phyloP scores from a whole-genome alignment of 2,329 filamentous ascomycete species.

The Aspergillus fructus region DNA sequence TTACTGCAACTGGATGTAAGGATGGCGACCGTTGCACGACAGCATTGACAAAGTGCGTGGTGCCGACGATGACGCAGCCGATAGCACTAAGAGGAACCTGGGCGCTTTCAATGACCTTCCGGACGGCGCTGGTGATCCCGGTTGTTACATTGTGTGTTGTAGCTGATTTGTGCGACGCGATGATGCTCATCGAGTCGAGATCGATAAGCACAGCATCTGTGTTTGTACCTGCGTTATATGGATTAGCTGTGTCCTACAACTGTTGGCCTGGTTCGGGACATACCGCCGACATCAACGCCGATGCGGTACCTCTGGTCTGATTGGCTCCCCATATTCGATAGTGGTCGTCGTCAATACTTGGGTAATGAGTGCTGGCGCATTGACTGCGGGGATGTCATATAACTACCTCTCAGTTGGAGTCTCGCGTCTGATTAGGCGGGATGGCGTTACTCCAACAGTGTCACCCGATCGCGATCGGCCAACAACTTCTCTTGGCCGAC shows the following conservation, averaged over 20 bases:
- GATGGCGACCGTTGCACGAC: slow-evolving; percentile 33
- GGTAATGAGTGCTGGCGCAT: too few species aligned
- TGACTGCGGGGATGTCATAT: not conserved
- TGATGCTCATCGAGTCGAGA: slow-evolving; percentile 25
- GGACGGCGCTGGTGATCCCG: slow-evolving; percentile 42
- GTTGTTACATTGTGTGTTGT: slow-evolving; percentile 43
- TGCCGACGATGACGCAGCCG: slow-evolving; percentile 51
- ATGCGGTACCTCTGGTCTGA: slow-evolving; percentile 13
- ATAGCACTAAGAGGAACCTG: slow-evolving; percentile 31
- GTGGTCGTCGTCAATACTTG: too few species aligned
- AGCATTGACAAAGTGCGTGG: slow-evolving; percentile 55
- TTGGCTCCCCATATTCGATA: not conserved
- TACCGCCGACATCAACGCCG: slow-evolving; percentile 23
- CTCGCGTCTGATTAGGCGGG: not conserved
- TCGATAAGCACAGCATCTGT: slow-evolving; percentile 35
- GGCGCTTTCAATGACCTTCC: slow-evolving; percentile 14
- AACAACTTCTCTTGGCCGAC: not conserved
- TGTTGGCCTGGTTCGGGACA: not conserved
- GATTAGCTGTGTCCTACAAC: not conserved
- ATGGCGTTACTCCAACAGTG: not conserved
- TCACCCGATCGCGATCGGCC: slow-evolving; percentile 2
- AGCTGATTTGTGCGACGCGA: slow-evolving; percentile 38
- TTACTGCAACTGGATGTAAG: not conserved
- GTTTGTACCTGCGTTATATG: slow-evolving; percentile 32
- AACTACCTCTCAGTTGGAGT: not conserved